A percentile compares a stretch with the other conserved stretches of the same genome.
phyloP scores from a whole-genome alignment of 2,329 filamentous ascomycete genomes.

The Xylariaceae sp. region DNA sequence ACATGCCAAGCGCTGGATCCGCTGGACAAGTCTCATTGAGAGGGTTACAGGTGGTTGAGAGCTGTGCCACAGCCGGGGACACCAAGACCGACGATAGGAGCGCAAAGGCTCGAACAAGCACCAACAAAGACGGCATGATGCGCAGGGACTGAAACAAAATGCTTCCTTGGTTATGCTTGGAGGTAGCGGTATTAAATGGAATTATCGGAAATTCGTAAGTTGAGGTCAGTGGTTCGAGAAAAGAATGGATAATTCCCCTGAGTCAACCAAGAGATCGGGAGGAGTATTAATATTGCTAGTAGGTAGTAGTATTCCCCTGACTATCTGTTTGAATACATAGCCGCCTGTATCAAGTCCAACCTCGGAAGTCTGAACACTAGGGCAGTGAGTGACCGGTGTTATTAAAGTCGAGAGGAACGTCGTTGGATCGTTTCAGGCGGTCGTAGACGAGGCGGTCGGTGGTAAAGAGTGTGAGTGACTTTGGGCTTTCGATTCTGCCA shows the following conservation, averaged over 20 bases:
- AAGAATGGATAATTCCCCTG: background rate
- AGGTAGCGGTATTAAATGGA: background rate
- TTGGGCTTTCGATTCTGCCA: background rate
- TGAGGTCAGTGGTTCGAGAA: background rate
- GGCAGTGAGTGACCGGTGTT: background rate
- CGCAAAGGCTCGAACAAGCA: conserved; percentile 39
- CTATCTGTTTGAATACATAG: conserved; percentile 17
- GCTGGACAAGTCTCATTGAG: conserved; percentile 69
- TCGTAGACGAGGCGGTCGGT: background rate
- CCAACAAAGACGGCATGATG: conserved; percentile 19
- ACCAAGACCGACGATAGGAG: conserved; percentile 46
- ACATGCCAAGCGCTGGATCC: conserved; percentile 70
- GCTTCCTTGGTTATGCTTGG: too few species aligned
- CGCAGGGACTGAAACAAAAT: too few species aligned
- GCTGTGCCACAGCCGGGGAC: conserved; percentile 66
- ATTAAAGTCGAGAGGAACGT: background rate
- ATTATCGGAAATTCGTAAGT: background rate
- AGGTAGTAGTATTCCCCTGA: background rate
- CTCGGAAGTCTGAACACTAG: background rate
- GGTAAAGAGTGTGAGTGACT: conserved; percentile 20
- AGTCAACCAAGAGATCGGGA: conserved; percentile 1
- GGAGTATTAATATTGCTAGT: background rate
- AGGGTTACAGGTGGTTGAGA: conserved; percentile 77
- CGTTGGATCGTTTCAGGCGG: too few species aligned
- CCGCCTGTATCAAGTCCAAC: conserved; percentile 4